These are phyloP conservation scores for Leccinum pellstonianum DNA, from an alignment of 768 basidiomycete species.

Conservation along the genomic window DNA sequence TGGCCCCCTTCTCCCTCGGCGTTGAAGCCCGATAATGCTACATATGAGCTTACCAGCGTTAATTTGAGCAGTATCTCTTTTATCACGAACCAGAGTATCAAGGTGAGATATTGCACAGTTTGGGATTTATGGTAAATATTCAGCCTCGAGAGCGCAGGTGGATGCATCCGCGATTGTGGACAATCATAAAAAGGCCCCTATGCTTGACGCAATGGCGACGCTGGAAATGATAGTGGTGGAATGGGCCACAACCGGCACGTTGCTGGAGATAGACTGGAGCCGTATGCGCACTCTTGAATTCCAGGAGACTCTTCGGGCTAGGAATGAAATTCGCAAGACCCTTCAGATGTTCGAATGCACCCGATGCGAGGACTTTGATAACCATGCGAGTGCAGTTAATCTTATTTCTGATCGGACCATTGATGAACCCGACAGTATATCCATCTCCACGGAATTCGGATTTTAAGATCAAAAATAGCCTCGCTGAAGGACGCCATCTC, in stretches of 20 bases:
- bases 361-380: conserved; percentile 63
- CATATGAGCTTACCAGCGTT: conserved; percentile 67
- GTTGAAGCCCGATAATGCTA: conserved; percentile 47
- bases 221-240: conserved; percentile 54
- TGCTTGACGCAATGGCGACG: conserved; percentile 53
- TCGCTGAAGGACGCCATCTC: conserved; percentile 82
- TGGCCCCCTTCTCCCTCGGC: conserved; percentile 68
- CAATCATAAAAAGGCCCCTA: conserved; percentile 56
- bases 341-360: conserved; percentile 49
- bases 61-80: conserved; percentile 72
- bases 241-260: conserved; percentile 45
- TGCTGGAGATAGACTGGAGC: conserved; percentile 85
- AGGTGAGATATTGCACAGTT: conserved; percentile 67
- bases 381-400: conserved; percentile 59
- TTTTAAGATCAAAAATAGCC: conserved; percentile 72
- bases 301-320: conserved; percentile 70
- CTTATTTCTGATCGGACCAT: conserved; percentile 4
- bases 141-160: conserved; percentile 45
- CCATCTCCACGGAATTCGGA: conserved; percentile 70
- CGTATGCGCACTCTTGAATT: conserved; percentile 86
- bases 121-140: neutral
- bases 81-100: conserved; percentile 67
- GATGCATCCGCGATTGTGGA: conserved; percentile 70
- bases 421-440: conserved; percentile 55
- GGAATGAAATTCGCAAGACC: conserved; percentile 49